Percentiles rank a stretch among this genome's conserved stretches.
These are phyloP conservation scores for Phoenix roebelenii DNA, from an alignment of 176 grass and related monocot genomes.

Conservation along the genomic window DNA sequence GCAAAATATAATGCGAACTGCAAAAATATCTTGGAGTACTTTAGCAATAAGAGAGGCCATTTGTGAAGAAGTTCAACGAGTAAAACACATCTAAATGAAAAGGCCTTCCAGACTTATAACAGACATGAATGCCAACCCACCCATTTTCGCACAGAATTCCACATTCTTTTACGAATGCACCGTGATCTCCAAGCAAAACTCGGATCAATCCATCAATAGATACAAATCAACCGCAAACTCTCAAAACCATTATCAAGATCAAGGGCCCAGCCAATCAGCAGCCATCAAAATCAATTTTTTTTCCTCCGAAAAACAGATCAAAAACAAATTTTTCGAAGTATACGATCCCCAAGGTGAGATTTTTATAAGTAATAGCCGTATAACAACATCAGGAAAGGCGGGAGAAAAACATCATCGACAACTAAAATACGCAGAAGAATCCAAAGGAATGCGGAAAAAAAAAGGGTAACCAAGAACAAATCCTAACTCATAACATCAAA, in stretches of 20 bases:
- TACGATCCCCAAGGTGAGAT: not conserved
- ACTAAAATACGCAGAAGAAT: no score
- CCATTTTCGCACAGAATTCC: not conserved
- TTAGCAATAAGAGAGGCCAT: no score
- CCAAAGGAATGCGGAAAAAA: not conserved
- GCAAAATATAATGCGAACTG: no score
- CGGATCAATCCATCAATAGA: not conserved
- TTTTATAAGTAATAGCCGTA: not conserved
- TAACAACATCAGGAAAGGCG: not conserved
- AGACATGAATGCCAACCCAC: no score
- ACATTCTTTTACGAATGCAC: not conserved
- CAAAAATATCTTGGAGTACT: no score
- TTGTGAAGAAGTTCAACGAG: no score
- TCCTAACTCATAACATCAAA: not conserved
- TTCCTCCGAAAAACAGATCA: not conserved
- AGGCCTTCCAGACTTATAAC: no score
- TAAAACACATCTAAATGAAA: no score
- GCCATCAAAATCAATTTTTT: constrained; percentile 3
- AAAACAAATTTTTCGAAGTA: not conserved
- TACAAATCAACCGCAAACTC: constrained; percentile 3
- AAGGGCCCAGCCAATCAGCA: not conserved
- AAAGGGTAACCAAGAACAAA: not conserved
- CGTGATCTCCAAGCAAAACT: not conserved
- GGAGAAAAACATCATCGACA: no score
- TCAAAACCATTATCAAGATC: not conserved